Evolutionary conservation across 208 protist genomes (phyloP).

Genomic region (Acanthamoeba pearcei): DNA sequence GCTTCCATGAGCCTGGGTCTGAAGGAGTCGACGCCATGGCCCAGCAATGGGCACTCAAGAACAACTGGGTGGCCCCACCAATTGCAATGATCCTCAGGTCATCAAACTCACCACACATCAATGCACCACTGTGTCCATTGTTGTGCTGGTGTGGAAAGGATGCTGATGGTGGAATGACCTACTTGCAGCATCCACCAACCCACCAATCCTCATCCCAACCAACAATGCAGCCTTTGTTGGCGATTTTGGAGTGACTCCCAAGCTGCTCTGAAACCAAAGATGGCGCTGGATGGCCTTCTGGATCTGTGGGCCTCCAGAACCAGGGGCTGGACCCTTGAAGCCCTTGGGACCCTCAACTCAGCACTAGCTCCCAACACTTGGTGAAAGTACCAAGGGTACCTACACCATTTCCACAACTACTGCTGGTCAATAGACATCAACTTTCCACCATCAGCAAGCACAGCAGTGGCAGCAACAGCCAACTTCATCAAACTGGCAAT

Average conservation of each 20-base stretch:
- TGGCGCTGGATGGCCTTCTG: neutral
- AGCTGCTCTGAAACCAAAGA: neutral
- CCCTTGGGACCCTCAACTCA: neutral
- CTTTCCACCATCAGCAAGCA: neutral
- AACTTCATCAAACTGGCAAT: neutral
- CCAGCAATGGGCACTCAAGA: neutral
- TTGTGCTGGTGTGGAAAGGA: neutral
- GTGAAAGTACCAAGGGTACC: neutral
- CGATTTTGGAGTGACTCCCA: neutral
- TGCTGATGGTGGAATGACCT: neutral
- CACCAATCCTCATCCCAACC: too few species aligned
- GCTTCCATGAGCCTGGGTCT: neutral
- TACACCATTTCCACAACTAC: neutral
- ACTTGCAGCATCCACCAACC: neutral
- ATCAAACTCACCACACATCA: neutral
- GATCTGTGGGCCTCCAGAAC: neutral
- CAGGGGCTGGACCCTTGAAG: neutral
- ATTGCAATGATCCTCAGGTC: neutral
- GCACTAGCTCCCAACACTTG: neutral
- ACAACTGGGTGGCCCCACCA: constrained; percentile 22
- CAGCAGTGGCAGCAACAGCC: neutral
- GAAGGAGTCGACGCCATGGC: neutral
- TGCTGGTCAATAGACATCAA: neutral
- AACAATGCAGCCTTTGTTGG: neutral
- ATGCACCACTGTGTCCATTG: neutral